phyloP scores from a whole-genome alignment of 768 basidiomycete species.

The Gymnopilus junonius region DNA sequence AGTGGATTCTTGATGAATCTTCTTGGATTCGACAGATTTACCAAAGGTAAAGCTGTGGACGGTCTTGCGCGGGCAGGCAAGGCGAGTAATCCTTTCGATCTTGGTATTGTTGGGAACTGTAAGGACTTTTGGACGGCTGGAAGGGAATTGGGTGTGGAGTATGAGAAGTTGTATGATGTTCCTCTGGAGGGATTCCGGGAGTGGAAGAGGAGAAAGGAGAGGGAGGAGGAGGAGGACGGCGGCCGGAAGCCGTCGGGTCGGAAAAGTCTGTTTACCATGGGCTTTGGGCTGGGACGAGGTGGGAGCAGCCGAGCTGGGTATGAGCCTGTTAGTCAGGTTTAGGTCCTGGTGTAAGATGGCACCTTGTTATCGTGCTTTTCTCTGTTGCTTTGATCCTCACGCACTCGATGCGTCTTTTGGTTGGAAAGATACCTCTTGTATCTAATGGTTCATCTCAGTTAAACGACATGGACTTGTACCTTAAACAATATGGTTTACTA shows the following conservation, averaged over 20 bases:
- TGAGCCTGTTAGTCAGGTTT: constrained; percentile 70
- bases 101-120: constrained; percentile 79
- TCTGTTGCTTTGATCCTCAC: neutral
- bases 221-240: constrained; percentile 63
- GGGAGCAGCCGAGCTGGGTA: constrained; percentile 61
- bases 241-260: constrained; percentile 37
- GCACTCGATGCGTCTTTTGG: neutral
- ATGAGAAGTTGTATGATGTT: constrained; percentile 87
- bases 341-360: neutral
- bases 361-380: neutral
- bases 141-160: constrained; percentile 86
- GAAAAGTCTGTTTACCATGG: constrained; percentile 57
- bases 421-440: neutral
- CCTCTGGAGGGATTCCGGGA: constrained; percentile 84
- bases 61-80: constrained; percentile 79
- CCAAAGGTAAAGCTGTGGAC: constrained; percentile 85
- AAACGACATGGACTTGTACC: constrained; percentile 17
- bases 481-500: neutral
- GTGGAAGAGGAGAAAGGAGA: constrained; percentile 63
- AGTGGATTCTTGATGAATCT: constrained; percentile 85
- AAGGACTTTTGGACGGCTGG: constrained; percentile 95
- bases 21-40: constrained; percentile 93
- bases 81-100: constrained; percentile 90
- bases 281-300: constrained; percentile 51
- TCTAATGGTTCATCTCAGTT: neutral